These are phyloP conservation scores for Fraxinus velutina DNA, from an alignment of 305 asterid genomes.

Conservation along the genomic window DNA sequence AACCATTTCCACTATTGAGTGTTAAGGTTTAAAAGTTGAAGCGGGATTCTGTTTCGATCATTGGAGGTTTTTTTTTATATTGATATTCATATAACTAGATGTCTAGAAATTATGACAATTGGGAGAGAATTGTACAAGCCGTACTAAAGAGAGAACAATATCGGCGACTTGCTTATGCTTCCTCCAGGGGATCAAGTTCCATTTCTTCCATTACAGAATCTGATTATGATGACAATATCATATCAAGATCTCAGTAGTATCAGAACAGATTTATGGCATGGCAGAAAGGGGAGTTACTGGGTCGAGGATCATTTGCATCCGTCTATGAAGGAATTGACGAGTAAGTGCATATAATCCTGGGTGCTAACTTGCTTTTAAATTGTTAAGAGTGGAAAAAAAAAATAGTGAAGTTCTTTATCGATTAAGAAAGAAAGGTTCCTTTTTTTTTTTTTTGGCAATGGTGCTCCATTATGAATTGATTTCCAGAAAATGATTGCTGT, in stretches of 20 bases:
- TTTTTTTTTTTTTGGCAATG: neutral
- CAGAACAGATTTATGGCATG: neutral
- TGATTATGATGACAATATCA: neutral
- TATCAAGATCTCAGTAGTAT: neutral
- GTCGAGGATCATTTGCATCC: neutral
- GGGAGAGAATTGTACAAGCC: neutral
- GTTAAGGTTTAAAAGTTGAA: neutral
- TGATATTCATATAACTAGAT: neutral
- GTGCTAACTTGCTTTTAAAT: neutral
- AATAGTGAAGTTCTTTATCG: neutral
- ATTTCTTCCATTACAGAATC: neutral
- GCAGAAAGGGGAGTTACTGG: neutral
- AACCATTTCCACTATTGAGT: neutral
- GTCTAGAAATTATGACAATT: neutral
- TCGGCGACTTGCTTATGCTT: neutral
- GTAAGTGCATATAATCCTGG: neutral
- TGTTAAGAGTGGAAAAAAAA: neutral
- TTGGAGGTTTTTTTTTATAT: neutral
- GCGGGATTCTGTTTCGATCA: neutral
- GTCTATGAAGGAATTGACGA: neutral
- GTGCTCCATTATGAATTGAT: neutral
- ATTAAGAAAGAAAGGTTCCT: neutral
- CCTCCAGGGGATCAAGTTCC: neutral
- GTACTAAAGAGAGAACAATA: neutral
- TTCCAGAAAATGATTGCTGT: neutral